phyloP scores from a whole-genome alignment of 495 filamentous ascomycete genomes.

The Amniculicola lignicola region DNA sequence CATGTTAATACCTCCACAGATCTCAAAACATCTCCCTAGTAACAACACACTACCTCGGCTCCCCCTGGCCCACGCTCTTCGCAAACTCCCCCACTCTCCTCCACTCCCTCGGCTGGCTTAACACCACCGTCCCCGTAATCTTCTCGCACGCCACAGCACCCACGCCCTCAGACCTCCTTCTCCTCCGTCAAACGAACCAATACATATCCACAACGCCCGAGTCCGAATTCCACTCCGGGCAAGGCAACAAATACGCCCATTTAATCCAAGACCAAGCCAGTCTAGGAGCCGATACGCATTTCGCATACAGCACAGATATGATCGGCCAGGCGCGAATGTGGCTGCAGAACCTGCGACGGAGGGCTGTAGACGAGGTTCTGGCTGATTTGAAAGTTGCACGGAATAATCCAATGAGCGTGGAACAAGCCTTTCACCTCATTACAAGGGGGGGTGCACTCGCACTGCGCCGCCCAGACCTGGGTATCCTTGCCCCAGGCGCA shows the following conservation, averaged over 20 bases:
- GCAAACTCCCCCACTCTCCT: background rate
- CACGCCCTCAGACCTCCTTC: background rate
- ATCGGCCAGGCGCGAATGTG: constrained; percentile 46
- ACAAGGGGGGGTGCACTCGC: constrained; percentile 49
- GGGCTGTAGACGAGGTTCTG: background rate
- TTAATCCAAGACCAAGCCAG: constrained; percentile 45
- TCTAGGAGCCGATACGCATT: constrained; percentile 49
- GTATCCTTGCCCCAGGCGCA: constrained; percentile 25
- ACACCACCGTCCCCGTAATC: background rate
- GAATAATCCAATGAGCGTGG: constrained; percentile 44
- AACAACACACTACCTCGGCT: too few species aligned
- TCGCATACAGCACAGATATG: constrained; percentile 47
- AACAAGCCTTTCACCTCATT: constrained; percentile 51
- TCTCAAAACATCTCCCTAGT: background rate
- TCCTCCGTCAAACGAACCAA: constrained; percentile 43
- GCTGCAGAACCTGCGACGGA: constrained; percentile 7
- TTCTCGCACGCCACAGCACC: background rate
- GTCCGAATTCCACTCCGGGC: constrained; percentile 48
- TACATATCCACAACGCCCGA: constrained; percentile 49
- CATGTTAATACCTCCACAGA: background rate
- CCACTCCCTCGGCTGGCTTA: background rate
- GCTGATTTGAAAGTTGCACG: background rate
- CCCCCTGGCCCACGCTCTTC: too few species aligned
- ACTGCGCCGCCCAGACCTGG: constrained; percentile 46
- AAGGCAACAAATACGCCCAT: constrained; percentile 40